Evolutionary conservation across 306 rosid genomes (phyloP).

Genomic region (Argentina anserina): DNA sequence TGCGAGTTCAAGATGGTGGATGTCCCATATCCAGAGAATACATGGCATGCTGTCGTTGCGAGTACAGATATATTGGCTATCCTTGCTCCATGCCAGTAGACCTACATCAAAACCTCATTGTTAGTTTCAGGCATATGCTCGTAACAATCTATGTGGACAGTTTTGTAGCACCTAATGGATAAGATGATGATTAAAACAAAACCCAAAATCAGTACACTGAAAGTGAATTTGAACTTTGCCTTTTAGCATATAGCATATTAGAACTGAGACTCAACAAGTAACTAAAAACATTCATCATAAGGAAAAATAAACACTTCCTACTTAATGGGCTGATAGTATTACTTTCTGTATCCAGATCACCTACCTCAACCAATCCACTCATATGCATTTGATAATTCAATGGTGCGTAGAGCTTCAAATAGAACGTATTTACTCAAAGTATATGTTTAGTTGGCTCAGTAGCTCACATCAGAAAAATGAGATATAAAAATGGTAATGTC

Average conservation of each 20-base stretch:
- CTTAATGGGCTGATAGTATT: neutral
- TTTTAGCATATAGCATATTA: neutral
- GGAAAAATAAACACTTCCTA: neutral
- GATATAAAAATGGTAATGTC: neutral
- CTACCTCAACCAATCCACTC: neutral
- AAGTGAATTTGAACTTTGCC: neutral
- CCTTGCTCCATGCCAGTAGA: slow-evolving; percentile 81
- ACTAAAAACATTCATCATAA: neutral
- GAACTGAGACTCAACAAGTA: neutral
- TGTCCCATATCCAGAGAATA: slow-evolving; percentile 90
- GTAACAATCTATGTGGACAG: neutral
- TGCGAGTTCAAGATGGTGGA: slow-evolving; percentile 74
- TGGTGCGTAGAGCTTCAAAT: neutral
- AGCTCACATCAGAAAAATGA: neutral
- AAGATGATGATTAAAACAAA: neutral
- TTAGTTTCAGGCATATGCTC: slow-evolving; percentile 4
- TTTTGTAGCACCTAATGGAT: neutral
- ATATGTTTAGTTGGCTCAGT: neutral
- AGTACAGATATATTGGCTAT: slow-evolving; percentile 87
- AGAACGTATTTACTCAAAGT: neutral
- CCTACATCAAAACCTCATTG: slow-evolving; percentile 36
- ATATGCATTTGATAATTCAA: neutral
- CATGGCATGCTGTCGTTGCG: slow-evolving; percentile 95
- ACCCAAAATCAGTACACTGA: neutral
- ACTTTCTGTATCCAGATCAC: neutral